Percentiles rank a stretch among this genome's conserved stretches.
Evolutionary conservation across 192 early-diverging fungal genomes (phyloP).

Genomic region (Backusella westeae): DNA sequence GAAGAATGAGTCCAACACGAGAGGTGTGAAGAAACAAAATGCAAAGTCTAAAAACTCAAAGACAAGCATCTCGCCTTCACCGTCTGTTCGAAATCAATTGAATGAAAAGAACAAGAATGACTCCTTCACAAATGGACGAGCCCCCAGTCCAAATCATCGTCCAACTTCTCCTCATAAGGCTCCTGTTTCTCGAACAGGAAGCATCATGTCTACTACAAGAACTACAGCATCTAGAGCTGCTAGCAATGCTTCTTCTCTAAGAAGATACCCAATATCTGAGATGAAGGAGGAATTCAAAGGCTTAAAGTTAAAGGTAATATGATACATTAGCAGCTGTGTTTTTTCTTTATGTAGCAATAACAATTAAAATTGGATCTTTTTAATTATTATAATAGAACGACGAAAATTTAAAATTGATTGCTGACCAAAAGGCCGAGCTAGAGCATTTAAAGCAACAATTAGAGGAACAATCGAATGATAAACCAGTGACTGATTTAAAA

Average conservation of each 20-base stretch:
- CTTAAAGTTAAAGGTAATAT: constrained; percentile 30
- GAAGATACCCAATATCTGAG: constrained; percentile 28
- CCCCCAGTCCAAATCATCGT: constrained; percentile 4
- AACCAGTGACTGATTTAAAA: neutral
- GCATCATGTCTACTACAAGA: neutral
- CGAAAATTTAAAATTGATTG: constrained; percentile 28
- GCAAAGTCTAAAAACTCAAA: constrained; percentile 9
- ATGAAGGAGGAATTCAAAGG: constrained; percentile 35
- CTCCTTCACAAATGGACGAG: constrained; percentile 12
- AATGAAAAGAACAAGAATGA: neutral
- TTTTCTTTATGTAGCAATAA: neutral
- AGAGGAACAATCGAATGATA: constrained; percentile 12
- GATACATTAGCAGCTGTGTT: neutral
- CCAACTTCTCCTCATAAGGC: constrained; percentile 8
- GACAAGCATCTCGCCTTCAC: neutral
- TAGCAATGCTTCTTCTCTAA: neutral
- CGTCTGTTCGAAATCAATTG: neutral
- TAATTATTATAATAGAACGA: constrained; percentile 28
- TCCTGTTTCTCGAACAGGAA: neutral
- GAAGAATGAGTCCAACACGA: neutral
- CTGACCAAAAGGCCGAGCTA: constrained; percentile 33
- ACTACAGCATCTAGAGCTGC: neutral
- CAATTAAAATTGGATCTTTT: neutral
- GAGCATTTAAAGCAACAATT: constrained; percentile 26
- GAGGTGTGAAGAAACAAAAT: constrained; percentile 12